Conservation (phyloP, 192 early-diverging fungal genomes). For the Backusella liffmaniae region DNA sequence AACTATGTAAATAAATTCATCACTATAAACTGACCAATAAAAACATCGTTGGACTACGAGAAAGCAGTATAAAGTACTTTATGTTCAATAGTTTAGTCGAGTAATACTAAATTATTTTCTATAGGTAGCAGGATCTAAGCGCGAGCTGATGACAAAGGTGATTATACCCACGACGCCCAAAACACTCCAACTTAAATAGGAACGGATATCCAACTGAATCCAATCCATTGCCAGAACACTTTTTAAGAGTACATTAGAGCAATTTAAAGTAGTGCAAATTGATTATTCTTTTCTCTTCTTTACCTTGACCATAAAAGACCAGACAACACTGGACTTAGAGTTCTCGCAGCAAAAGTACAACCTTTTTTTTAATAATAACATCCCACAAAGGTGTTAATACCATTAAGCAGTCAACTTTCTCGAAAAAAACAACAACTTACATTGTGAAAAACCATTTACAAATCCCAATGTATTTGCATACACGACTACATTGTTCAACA, state of each 20-base stretch:
- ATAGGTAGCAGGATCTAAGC: slow-evolving; percentile 1
- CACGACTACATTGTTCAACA: slow-evolving; percentile 50
- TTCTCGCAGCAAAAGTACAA: slow-evolving; percentile 26
- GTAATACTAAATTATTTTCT: not conserved
- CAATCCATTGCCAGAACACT: slow-evolving; percentile 1
- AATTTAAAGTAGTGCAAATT: no score
- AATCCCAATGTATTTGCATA: slow-evolving; percentile 41
- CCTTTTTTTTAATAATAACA: not conserved
- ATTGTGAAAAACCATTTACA: slow-evolving; percentile 57
- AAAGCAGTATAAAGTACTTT: no score
- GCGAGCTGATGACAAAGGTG: not conserved
- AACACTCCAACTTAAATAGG: slow-evolving; percentile 6
- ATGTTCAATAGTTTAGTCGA: no score
- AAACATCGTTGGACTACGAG: no score
- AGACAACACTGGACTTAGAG: slow-evolving; percentile 49
- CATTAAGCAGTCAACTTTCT: not conserved
- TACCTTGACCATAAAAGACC: slow-evolving; percentile 57
- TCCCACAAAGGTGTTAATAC: not conserved
- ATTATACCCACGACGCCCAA: not conserved
- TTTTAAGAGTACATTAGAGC: not conserved
- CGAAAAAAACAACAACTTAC: not conserved
- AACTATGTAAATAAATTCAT: no score
- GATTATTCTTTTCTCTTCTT: not conserved
- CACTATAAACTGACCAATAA: no score
- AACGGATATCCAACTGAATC: slow-evolving; percentile 13